Evolutionary conservation across 257 asterid genomes (phyloP), one percentile per base, ranked within the genome.

Genomic region (Ocimum tenuiflorum): DNA sequence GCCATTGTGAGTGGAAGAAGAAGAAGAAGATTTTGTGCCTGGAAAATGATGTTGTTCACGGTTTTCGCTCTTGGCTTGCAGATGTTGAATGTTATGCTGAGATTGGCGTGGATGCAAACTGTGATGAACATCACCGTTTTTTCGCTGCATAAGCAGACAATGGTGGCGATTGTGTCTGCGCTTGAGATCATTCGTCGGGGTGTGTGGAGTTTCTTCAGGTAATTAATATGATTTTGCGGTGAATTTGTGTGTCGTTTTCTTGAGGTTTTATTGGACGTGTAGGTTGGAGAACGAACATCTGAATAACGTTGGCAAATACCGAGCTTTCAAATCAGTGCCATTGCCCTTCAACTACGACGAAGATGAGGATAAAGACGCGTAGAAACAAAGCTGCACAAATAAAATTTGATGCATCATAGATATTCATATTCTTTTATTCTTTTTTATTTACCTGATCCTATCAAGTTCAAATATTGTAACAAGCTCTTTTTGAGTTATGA

Each of bases 281-380:
- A 84, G 91, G 78, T 72, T 87, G 72, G 95, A 87, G 78, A 87
- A 87, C 42, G 95, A 87, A 51, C 95, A 87, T 69, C 80, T 87
- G 2, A 87, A 87, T 80, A 87, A 87, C 63, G 91, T 84, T 10
- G 95, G 95, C 12, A 81, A 82, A 33, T 84, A 41, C 17, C 86
- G 91, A 1, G 95, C 95, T 60, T 87, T 80, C 78, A 84, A 87
- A 68, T 78, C 87, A 15, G 89, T 84, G 55, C 95, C 95, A 11
- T 49, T 84, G 33, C 95, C 91, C 12, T 84, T 87, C 75, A 80
- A 80, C 49, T 79, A 77, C 8, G 75, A 79, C 1, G 49, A 43
- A 13, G 49, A 13, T n/a, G 49, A 43, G 49, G 49, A 43, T 13
- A 43, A 43, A 43, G 19, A 43, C n/a, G 49, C 13, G 49, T 43